phyloP scores from a whole-genome alignment of 768 basidiomycete species.

The Suillus decipiens region DNA sequence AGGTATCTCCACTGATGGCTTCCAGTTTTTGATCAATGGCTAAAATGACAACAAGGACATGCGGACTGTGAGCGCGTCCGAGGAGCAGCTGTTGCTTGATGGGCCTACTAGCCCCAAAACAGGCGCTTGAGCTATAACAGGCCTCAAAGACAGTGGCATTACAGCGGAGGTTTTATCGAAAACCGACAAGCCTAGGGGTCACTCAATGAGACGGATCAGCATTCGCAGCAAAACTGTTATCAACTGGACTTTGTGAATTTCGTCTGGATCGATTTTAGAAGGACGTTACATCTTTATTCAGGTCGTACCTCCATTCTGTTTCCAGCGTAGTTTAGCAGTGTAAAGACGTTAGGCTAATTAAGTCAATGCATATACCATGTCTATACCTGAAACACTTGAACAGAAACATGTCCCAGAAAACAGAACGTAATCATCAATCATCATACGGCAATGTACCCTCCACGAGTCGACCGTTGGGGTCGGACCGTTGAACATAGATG shows the following conservation, averaged over 20 bases:
- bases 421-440: slow-evolving; percentile 21
- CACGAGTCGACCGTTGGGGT: slow-evolving; percentile 63
- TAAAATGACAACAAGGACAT: not conserved
- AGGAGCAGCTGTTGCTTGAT: not conserved
- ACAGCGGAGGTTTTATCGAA: not conserved
- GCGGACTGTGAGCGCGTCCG: not conserved
- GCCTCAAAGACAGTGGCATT: not conserved
- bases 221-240: not conserved
- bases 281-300: not conserved
- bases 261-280: not conserved
- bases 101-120: not conserved
- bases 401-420: not conserved
- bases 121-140: not conserved
- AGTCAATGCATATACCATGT: not conserved
- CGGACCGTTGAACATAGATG: slow-evolving; percentile 77
- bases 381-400: not conserved
- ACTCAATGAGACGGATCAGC: not conserved
- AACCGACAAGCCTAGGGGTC: not conserved
- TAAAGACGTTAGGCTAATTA: not conserved
- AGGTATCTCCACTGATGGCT: not conserved
- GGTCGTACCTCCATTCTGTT: not conserved
- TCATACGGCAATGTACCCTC: slow-evolving; percentile 79
- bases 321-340: not conserved
- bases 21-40: not conserved
- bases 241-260: not conserved